Conservation (phyloP, 202 grass and related monocot genomes). For the Carex arenaria region DNA sequence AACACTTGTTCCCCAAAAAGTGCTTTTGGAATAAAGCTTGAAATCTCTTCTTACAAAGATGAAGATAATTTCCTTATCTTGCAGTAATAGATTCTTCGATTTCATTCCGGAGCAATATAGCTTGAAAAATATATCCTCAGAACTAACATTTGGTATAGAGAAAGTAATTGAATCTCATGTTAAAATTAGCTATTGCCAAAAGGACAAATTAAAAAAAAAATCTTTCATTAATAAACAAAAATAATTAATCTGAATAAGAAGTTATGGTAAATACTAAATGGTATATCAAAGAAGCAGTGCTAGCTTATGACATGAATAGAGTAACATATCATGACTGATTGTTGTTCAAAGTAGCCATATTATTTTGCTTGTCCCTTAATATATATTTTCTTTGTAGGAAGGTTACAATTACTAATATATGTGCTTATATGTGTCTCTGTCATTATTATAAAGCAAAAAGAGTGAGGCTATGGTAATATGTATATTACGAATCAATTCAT, state of each 20-base stretch:
- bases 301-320: background rate
- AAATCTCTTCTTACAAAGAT: background rate
- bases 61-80: background rate
- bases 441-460: too few species aligned
- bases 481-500: too few species aligned
- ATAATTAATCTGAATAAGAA: background rate
- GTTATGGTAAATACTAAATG: background rate
- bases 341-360: background rate
- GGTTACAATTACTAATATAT: too few species aligned
- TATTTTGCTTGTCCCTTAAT: background rate
- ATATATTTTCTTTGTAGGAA: too few species aligned
- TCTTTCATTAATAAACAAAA: background rate
- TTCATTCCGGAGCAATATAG: background rate
- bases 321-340: background rate
- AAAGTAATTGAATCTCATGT: background rate
- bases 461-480: too few species aligned
- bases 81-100: background rate
- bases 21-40: conserved; percentile 9
- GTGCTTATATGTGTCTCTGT: too few species aligned
- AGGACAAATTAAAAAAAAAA: background rate
- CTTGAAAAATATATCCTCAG: background rate
- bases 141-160: background rate
- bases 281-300: background rate
- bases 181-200: background rate
- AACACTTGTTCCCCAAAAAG: background rate